Evolutionary conservation across 176 grass and related monocot species (phyloP).

Genomic region (Rhynchospora pubera): DNA sequence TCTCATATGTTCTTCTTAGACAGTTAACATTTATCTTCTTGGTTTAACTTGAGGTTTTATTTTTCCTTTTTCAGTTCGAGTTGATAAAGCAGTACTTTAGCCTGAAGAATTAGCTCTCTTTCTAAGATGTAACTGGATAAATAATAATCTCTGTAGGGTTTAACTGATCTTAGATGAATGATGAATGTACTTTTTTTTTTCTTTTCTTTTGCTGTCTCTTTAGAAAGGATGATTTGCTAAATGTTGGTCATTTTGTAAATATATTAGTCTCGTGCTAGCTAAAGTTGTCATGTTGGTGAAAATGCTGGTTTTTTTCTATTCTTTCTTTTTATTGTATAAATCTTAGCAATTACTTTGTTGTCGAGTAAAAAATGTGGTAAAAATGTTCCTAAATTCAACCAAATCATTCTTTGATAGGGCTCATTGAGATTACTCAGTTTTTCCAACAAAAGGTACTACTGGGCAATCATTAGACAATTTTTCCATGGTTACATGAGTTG

Average conservation of each 20-base stretch:
- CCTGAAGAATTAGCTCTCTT: background rate
- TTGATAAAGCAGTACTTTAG: background rate
- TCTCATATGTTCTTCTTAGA: background rate
- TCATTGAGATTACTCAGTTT: background rate
- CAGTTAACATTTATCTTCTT: background rate
- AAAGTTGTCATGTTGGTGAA: background rate
- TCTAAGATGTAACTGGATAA: background rate
- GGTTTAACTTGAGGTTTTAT: background rate
- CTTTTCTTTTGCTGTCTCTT: background rate
- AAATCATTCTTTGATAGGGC: too few relatives aligned
- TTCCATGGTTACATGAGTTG: background rate
- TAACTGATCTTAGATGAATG: background rate
- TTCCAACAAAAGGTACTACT: background rate
- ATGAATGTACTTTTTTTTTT: background rate
- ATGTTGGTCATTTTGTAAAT: background rate
- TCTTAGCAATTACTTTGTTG: background rate
- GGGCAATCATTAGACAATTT: background rate
- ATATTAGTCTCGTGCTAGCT: background rate
- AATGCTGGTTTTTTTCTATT: background rate
- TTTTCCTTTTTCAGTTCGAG: background rate
- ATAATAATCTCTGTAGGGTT: background rate
- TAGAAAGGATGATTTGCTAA: background rate
- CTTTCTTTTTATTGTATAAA: background rate
- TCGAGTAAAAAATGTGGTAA: too few relatives aligned
- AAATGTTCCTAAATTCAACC: too few relatives aligned